Evolutionary conservation across 1,284 basidiomycete genomes (phyloP), one percentile per base, ranked within the genome.

Genomic region (Sphaerobolus stellatus): DNA sequence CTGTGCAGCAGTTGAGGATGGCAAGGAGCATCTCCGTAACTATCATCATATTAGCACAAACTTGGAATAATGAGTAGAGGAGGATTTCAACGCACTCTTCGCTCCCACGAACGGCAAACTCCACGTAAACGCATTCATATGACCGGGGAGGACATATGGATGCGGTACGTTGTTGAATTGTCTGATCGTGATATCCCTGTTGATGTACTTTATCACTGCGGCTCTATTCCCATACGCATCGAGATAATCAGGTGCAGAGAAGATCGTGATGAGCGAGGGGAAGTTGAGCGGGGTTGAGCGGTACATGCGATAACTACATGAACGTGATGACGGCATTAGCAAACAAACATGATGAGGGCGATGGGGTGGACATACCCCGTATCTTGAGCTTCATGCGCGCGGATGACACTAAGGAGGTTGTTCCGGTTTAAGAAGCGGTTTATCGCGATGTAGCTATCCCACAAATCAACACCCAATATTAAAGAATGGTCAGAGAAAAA

Each of bases 101-200:
- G 94, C 86, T 41, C 96, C 96, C 2, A 99, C 97, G 68, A 99
- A 99, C 0, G 96, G 97, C 61, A 99, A 74, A 79, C 90, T 94
- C 97, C 97, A 99, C 1, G 96, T 98, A 71, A 99, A 99, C 34
- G 92, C 96, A 68, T 99, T 94, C 91, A 98, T 98, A 65, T 98
- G 98, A 75, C 98, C 99, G 2, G 96, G 96, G 38, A 99, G 75
- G 86, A 87, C 90, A 66, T 86, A 89, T 3, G 96, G 97, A 70
- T 99, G 96, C 29, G 89, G 82, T 36, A 84, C 90, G 63, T 90
- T 91, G 72, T 99, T 98, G 78, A 94, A 99, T 72, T 98, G 96
- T 57, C 92, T 80, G 62, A 97, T 96, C 46, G 95, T 98, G 77
- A 99, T 97, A 59, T 95, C 96, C 75, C 94, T 96, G 73, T 95